Evolutionary conservation across 2,329 filamentous ascomycete genomes (phyloP).

Genomic region (Metarhizium album): DNA sequence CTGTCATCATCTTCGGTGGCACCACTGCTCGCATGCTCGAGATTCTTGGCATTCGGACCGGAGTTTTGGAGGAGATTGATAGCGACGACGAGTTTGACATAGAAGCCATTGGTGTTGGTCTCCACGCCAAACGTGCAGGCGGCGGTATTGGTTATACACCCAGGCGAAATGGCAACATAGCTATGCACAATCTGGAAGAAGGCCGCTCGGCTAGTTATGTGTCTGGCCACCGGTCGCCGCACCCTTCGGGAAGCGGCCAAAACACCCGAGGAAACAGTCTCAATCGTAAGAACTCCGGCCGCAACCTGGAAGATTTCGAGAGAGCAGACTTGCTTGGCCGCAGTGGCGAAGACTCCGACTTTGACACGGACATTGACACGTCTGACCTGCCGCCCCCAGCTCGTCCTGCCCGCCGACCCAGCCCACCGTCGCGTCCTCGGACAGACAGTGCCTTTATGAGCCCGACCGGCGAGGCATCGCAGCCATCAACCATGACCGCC

Average conservation of each 20-base stretch:
- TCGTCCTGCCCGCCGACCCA: constrained; percentile 21
- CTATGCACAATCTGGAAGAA: constrained; percentile 40
- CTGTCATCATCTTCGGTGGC: constrained; percentile 96
- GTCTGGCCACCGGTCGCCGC: constrained; percentile 42
- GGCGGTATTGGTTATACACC: constrained; percentile 69
- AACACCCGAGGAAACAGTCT: constrained; percentile 37
- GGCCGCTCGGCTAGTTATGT: constrained; percentile 35
- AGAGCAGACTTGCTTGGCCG: constrained; percentile 44
- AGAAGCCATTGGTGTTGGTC: constrained; percentile 59
- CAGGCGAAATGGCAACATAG: constrained; percentile 50
- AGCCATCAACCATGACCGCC: constrained; percentile 48
- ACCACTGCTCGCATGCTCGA: constrained; percentile 97
- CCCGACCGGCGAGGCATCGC: constrained; percentile 19
- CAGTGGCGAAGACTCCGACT: constrained; percentile 44
- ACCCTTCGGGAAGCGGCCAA: constrained; percentile 26
- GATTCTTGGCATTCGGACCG: constrained; percentile 90
- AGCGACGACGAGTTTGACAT: constrained; percentile 99
- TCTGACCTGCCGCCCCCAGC: constrained; percentile 56
- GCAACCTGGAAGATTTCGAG: constrained; percentile 37
- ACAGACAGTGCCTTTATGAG: constrained; percentile 19
- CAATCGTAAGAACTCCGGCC: constrained; percentile 40
- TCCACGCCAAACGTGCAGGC: constrained; percentile 72
- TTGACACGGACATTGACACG: constrained; percentile 53
- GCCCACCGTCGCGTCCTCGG: constrained; percentile 15
- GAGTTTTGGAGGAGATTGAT: constrained; percentile 92